These are phyloP conservation scores for Pleurotus sapidus DNA, from an alignment of 768 basidiomycete species.

Conservation along the genomic window DNA sequence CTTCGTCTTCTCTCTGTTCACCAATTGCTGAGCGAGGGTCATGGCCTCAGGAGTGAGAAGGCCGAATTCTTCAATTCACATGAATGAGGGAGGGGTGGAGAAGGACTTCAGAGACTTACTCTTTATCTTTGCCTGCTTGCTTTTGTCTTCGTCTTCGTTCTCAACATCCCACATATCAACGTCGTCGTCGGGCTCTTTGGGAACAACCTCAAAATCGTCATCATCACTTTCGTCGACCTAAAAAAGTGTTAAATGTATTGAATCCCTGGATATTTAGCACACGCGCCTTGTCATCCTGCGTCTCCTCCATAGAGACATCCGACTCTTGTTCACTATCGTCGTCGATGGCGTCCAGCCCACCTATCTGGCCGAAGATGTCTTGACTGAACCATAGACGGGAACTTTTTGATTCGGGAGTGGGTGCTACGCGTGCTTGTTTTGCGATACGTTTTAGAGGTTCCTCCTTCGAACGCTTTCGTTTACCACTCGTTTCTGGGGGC, in stretches of 20 bases:
- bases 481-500: slow-evolving; percentile 24
- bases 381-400: slow-evolving; percentile 96
- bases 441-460: slow-evolving; percentile 18
- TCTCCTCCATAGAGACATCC: slow-evolving; percentile 19
- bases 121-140: slow-evolving; percentile 59
- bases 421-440: slow-evolving; percentile 54
- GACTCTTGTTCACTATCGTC: slow-evolving; percentile 13
- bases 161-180: slow-evolving; percentile 79
- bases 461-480: slow-evolving; percentile 40
- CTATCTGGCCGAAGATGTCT: slow-evolving; percentile 75
- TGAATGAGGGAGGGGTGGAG: not conserved
- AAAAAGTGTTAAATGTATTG: slow-evolving; percentile 2
- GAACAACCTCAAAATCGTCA: slow-evolving; percentile 74
- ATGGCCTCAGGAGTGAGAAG: slow-evolving; percentile 87
- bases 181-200: slow-evolving; percentile 60
- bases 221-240: slow-evolving; percentile 32
- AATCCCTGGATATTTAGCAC: not conserved
- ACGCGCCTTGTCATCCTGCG: slow-evolving; percentile 15
- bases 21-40: slow-evolving; percentile 85
- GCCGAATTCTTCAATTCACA: slow-evolving; percentile 58
- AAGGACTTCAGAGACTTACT: slow-evolving; percentile 41
- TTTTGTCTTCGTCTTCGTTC: slow-evolving; percentile 70
- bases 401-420: slow-evolving; percentile 42
- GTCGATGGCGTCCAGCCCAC: slow-evolving; percentile 26
- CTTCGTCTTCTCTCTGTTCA: slow-evolving; percentile 87